Percentiles rank a stretch among this genome's conserved stretches.
These are phyloP conservation scores for Scheffersomyces titani DNA, from an alignment of 1,139 yeast species.

Conservation along the genomic window DNA sequence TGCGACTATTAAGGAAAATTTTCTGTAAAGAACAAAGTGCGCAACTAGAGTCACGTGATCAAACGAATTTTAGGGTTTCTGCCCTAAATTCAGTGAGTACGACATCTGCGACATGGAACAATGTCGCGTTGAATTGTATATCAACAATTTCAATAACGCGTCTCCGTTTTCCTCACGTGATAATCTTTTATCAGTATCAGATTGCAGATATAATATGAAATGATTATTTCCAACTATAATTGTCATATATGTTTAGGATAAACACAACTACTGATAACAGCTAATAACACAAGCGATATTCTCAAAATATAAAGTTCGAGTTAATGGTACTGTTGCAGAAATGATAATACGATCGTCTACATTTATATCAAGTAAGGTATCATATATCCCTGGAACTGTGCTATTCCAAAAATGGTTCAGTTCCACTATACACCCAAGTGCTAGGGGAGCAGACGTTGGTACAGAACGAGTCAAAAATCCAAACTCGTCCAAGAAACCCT, in stretches of 20 bases:
- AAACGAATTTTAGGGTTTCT: background rate
- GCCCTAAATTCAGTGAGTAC: background rate
- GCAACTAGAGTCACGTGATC: background rate
- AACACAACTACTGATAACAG: too few species aligned
- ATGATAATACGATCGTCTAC: background rate
- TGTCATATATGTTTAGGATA: too few species aligned
- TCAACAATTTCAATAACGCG: background rate
- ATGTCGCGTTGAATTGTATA: background rate
- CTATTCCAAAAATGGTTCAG: background rate
- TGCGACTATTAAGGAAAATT: background rate
- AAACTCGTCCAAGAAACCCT: slow-evolving; percentile 9
- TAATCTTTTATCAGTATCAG: background rate
- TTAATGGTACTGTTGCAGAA: too few species aligned
- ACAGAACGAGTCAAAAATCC: slow-evolving; percentile 8
- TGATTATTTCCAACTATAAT: too few species aligned
- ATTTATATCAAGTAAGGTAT: background rate
- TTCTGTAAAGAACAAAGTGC: background rate
- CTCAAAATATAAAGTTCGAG: too few species aligned
- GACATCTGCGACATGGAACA: background rate
- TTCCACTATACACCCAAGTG: background rate
- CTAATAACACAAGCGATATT: too few species aligned
- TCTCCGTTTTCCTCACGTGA: background rate
- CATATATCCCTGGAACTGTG: background rate
- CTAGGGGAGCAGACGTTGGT: slow-evolving; percentile 10
- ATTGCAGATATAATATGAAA: too few species aligned